Conservation (phyloP, 805 yeast species). For the Teunomyces aglyptinius region DNA sequence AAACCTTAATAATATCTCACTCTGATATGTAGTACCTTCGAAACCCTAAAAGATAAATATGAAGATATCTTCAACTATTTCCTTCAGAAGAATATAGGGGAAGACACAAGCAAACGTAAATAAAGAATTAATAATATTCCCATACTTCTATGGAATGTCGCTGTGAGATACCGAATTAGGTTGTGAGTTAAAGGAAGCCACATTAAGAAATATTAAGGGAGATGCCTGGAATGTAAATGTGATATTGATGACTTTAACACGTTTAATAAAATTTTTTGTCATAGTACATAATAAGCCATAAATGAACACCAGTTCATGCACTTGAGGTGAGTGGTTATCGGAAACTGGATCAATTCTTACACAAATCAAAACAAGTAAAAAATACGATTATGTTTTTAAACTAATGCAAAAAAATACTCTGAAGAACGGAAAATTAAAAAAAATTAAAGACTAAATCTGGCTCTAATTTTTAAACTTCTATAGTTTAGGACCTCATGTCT, state of each 20-base stretch:
- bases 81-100: too few species aligned
- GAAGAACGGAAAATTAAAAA: not conserved
- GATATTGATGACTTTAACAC: not conserved
- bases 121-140: too few species aligned
- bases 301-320: not conserved
- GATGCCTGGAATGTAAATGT: not conserved
- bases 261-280: not conserved
- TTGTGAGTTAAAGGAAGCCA: too few species aligned
- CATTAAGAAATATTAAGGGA: not conserved
- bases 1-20: not conserved
- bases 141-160: too few species aligned
- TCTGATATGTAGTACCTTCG: not conserved
- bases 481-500: not conserved
- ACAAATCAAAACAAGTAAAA: not conserved
- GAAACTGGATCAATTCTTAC: not conserved
- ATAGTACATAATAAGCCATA: not conserved
- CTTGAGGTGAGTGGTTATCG: not conserved
- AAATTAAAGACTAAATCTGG: not conserved
- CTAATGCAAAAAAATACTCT: not conserved
- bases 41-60: not conserved
- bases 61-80: too few species aligned
- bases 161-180: too few species aligned
- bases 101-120: too few species aligned
- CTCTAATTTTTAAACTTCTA: not conserved
- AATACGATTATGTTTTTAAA: not conserved